Evolutionary conservation across 768 basidiomycete species (phyloP), one percentile per base, ranked within the genome.

Genomic region (Trametes meyenii): DNA sequence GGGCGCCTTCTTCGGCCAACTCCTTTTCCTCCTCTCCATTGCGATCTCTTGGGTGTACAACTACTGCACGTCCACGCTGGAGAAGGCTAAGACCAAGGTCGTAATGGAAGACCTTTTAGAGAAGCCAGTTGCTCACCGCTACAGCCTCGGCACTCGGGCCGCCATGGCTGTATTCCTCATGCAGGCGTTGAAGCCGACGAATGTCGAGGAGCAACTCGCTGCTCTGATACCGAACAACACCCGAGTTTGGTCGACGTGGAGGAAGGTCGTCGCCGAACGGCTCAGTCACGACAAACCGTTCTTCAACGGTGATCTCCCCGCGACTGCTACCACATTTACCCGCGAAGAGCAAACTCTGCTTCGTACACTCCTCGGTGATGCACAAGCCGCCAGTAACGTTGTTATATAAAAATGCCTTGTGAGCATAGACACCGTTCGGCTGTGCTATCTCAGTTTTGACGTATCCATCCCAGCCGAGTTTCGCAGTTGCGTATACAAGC

Each of bases 11-110:
- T 16, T 61, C 40, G 64, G 64, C 11, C 60, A 65, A 38, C 23
- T 62, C 40, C 19, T 61, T 13, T 65, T 65, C 56, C 39, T 65
- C 29, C 14, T 40, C 21, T 58, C 64, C 16, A 23, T 65, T 23
- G 60, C 24, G 17, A 52, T 65, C 11, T 52, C 64, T 8, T 62
- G 60, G 60, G 38, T 55, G 29, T 59, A 61, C 51, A 61, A 62
- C 21, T 14, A 52, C 7, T 43, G 21, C 33, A n/a, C 60, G 4
- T 45, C 56, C 33, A 29, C 42, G 29, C 59, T 49, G 42, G 43
- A 60, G 50, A 50, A 40, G 29, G 48, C 57, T 4, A 54, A 53
- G 40, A 21, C 40, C 29, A 48, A 40, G n/a, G 51, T 58, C 42
- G 57, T 55, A 2, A 40, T 63, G 19, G 52, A 63, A 33, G 40